Conservation (phyloP, 1,284 basidiomycete genomes). For the Vanrija humicola region DNA sequence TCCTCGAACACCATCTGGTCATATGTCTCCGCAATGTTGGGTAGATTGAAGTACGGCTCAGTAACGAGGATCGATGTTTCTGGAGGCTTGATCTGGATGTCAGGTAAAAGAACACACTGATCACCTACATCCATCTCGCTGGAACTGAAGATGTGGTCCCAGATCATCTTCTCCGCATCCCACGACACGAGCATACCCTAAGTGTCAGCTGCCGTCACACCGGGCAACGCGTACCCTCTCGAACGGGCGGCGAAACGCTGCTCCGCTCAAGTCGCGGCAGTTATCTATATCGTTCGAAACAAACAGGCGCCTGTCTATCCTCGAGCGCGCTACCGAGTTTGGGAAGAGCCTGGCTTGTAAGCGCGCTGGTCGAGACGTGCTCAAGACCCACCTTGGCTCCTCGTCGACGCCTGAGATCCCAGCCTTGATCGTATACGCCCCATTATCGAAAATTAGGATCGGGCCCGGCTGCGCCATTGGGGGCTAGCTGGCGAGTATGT, state of each 20-base stretch:
- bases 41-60: slow-evolving; percentile 89
- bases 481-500: no score
- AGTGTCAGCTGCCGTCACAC: slow-evolving; percentile 10
- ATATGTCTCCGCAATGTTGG: slow-evolving; percentile 82
- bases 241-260: slow-evolving; percentile 76
- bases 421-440: slow-evolving; percentile 72
- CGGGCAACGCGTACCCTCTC: slow-evolving; percentile 62
- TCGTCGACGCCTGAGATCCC: slow-evolving; percentile 53
- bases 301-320: slow-evolving; percentile 71
- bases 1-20: slow-evolving; percentile 95
- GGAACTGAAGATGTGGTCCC: slow-evolving; percentile 77
- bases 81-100: slow-evolving; percentile 62
- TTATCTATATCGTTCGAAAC: slow-evolving; percentile 72
- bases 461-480: slow-evolving; percentile 17
- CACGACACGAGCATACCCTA: slow-evolving; percentile 87
- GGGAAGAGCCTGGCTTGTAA: slow-evolving; percentile 58
- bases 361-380: background rate
- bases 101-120: background rate
- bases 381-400: slow-evolving; percentile 37
- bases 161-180: slow-evolving; percentile 86
- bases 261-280: slow-evolving; percentile 70
- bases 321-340: slow-evolving; percentile 75
- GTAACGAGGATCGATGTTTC: slow-evolving; percentile 75
- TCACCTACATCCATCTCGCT: slow-evolving; percentile 62
- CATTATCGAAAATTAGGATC: slow-evolving; percentile 76